These are phyloP conservation scores for Zygnema circumcarinatum DNA, from an alignment of 139 green algal genomes.

Conservation along the genomic window DNA sequence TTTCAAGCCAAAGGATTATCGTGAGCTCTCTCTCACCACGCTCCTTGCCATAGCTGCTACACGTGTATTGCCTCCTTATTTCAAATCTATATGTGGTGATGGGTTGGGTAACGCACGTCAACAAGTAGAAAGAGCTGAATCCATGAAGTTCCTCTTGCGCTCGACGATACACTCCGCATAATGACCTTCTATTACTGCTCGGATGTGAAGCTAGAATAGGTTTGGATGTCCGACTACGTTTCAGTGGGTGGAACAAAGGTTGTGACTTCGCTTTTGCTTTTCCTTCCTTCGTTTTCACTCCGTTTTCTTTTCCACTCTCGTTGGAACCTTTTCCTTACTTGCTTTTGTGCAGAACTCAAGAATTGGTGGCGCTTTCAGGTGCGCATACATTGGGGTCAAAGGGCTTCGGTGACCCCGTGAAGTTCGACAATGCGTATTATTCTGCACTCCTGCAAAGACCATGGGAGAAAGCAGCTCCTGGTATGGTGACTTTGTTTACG, in stretches of 20 bases:
- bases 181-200: too few relatives aligned
- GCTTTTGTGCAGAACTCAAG: slow-evolving; percentile 10
- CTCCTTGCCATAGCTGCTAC: too few relatives aligned
- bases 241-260: neutral
- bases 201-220: too few relatives aligned
- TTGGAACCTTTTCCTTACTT: neutral
- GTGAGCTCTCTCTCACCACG: slow-evolving; percentile 1
- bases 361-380: slow-evolving; percentile 77
- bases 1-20: slow-evolving; percentile 28
- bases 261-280: neutral
- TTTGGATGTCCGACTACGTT: too few relatives aligned
- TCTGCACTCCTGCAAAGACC: slow-evolving; percentile 48
- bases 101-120: too few relatives aligned
- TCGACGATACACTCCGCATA: too few relatives aligned
- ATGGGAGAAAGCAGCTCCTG: neutral
- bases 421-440: slow-evolving; percentile 95
- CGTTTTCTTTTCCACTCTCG: slow-evolving; percentile 9
- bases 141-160: too few relatives aligned
- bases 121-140: too few relatives aligned
- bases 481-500: neutral
- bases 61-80: too few relatives aligned
- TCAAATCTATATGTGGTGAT: too few relatives aligned
- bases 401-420: slow-evolving; percentile 86
- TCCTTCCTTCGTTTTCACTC: neutral
- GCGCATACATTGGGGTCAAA: slow-evolving; percentile 84